phyloP scores from a whole-genome alignment of 164 flowering plant genomes.

The Taxillus chinensis region DNA sequence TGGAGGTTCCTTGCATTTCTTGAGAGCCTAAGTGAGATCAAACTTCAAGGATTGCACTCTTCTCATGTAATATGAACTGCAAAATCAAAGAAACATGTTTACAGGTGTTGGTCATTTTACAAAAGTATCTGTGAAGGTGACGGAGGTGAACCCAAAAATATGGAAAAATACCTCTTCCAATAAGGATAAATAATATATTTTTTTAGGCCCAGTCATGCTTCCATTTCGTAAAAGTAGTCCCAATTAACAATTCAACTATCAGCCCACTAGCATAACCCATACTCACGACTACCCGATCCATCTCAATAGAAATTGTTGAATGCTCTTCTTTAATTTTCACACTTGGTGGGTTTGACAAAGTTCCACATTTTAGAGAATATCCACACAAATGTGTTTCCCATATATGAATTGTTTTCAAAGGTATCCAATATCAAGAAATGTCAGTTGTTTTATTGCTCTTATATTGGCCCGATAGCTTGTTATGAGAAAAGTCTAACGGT shows the following conservation, averaged over 20 bases:
- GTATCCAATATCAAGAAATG: constrained; percentile 11
- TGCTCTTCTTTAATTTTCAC: neutral
- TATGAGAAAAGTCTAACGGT: constrained; percentile 20
- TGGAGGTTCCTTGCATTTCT: no score
- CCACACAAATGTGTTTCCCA: neutral
- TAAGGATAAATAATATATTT: no score
- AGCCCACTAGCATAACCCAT: neutral
- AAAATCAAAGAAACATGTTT: no score
- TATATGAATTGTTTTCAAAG: neutral
- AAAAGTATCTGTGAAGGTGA: no score
- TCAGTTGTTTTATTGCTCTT: constrained; percentile 22
- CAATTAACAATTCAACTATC: neutral
- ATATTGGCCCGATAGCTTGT: constrained; percentile 49
- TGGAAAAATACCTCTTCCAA: no score
- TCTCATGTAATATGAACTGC: no score
- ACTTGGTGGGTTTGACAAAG: neutral
- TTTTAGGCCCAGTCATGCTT: neutral
- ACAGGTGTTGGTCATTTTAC: no score
- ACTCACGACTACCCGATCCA: neutral
- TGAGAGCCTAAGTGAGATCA: no score
- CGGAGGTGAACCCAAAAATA: no score
- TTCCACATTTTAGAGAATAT: neutral
- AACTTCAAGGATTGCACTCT: no score
- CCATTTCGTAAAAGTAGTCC: neutral
- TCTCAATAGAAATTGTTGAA: neutral